These are phyloP conservation scores for Lippia alba DNA, from an alignment of 305 asterid genomes.

Conservation along the genomic window DNA sequence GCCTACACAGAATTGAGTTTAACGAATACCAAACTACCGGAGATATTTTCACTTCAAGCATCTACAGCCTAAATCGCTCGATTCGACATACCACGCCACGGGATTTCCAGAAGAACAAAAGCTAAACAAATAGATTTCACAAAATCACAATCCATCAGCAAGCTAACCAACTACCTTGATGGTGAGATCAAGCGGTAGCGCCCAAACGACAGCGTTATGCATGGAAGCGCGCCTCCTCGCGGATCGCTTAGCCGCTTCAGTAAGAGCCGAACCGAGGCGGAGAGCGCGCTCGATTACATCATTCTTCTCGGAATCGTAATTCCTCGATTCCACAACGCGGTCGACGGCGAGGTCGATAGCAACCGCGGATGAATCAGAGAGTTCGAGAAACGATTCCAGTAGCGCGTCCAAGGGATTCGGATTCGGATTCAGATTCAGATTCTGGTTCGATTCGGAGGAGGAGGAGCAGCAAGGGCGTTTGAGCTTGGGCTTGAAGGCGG, in stretches of 20 bases:
- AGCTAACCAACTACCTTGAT: conserved; percentile 49
- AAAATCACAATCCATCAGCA: not conserved
- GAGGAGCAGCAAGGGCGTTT: conserved; percentile 68
- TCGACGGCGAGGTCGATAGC: conserved; percentile 67
- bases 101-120: not conserved
- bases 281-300: conserved; percentile 68
- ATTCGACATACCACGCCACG: conserved; percentile 2
- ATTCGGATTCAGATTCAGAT: conserved; percentile 24
- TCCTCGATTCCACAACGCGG: conserved; percentile 58
- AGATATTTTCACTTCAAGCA: conserved; percentile 1
- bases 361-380: conserved; percentile 54
- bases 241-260: conserved; percentile 78
- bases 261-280: conserved; percentile 66
- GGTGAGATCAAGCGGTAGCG: conserved; percentile 77
- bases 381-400: conserved; percentile 59
- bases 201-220: conserved; percentile 78
- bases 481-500: conserved; percentile 55
- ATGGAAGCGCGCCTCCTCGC: conserved; percentile 63
- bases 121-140: not conserved
- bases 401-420: conserved; percentile 58
- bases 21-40: not conserved
- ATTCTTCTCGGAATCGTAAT: conserved; percentile 52
- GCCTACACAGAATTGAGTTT: not conserved
- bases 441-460: conserved; percentile 34
- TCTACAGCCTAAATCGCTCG: not conserved